Percentiles rank a stretch among this genome's conserved stretches.
Conservation (phyloP, 2,329 filamentous ascomycete species). For the Cladosporium sp. region DNA sequence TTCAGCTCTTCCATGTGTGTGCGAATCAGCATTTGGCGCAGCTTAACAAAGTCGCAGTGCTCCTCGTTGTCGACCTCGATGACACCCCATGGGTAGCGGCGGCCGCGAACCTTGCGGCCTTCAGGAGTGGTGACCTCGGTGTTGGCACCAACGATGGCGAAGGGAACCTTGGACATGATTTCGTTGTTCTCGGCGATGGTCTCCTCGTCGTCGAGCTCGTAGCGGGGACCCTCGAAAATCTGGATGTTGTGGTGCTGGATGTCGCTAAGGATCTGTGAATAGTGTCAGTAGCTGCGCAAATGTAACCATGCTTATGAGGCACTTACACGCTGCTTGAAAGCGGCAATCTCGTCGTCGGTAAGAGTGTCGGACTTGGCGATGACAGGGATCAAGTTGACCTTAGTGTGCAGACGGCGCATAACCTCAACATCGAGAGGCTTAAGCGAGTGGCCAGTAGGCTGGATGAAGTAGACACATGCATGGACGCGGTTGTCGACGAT, state of each 20-base stretch:
- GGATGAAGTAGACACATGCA: constrained; percentile 98
- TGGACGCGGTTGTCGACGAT: constrained; percentile 99
- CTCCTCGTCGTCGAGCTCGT: constrained; percentile 98
- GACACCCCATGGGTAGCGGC: constrained; percentile 95
- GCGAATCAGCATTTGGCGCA: constrained; percentile 98
- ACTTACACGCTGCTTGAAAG: constrained; percentile 94
- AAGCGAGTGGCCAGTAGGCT: constrained; percentile 95
- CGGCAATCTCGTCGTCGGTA: constrained; percentile 90
- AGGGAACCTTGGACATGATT: constrained; percentile 99
- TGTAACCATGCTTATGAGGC: not conserved
- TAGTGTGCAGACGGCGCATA: constrained; percentile 98
- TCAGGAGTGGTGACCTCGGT: constrained; percentile 87
- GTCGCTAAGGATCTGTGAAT: constrained; percentile 79
- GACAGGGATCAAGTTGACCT: constrained; percentile 99
- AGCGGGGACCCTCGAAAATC: constrained; percentile 97
- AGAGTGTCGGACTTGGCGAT: constrained; percentile 98
- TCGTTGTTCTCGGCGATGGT: constrained; percentile 99
- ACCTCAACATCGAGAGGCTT: constrained; percentile 99
- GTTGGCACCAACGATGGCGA: constrained; percentile 95
- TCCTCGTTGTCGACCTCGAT: constrained; percentile 99
- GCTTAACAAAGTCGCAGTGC: constrained; percentile 99
- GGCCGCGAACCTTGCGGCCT: constrained; percentile 91
- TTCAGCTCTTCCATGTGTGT: constrained; percentile 99
- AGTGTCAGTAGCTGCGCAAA: constrained; percentile 16
- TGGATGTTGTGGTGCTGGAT: constrained; percentile 97